phyloP scores from a whole-genome alignment of 345 rosid species.

The Hirschfeldia incana region DNA sequence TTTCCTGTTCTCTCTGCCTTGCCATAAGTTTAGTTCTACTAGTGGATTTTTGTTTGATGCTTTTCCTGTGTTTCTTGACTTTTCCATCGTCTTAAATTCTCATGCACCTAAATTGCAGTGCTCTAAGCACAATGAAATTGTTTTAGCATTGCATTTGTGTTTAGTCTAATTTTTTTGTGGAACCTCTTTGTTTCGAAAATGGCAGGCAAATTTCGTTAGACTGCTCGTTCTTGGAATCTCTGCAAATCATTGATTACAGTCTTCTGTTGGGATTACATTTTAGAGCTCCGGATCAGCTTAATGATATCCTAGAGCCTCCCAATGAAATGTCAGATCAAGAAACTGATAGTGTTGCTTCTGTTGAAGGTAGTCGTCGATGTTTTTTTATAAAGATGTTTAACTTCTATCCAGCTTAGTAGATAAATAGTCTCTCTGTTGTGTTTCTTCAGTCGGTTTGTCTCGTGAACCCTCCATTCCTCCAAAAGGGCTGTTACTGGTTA shows the following conservation, averaged over 20 bases:
- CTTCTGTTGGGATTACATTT: slow-evolving; percentile 86
- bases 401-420: background rate
- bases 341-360: slow-evolving; percentile 43
- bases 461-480: slow-evolving; percentile 61
- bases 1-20: background rate
- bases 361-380: slow-evolving; percentile 49
- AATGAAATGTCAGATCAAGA: slow-evolving; percentile 45
- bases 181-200: slow-evolving; percentile 20
- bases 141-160: background rate
- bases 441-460: slow-evolving; percentile 44
- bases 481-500: slow-evolving; percentile 62
- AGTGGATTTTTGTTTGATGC: slow-evolving; percentile 11
- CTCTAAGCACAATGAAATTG: background rate
- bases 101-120: background rate
- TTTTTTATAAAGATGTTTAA: background rate
- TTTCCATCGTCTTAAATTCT: background rate
- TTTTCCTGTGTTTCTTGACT: background rate
- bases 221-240: slow-evolving; percentile 76
- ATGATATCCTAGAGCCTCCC: slow-evolving; percentile 52
- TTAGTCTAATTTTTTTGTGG: background rate
- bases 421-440: background rate
- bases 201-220: slow-evolving; percentile 77
- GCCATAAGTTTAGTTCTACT: background rate
- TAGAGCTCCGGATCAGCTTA: slow-evolving; percentile 71
- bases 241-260: slow-evolving; percentile 82